A percentile compares a stretch with the other conserved stretches of the same genome.
Evolutionary conservation across 1,139 yeast genomes (phyloP).

Genomic region (Casaregolazyma suthepensis): DNA sequence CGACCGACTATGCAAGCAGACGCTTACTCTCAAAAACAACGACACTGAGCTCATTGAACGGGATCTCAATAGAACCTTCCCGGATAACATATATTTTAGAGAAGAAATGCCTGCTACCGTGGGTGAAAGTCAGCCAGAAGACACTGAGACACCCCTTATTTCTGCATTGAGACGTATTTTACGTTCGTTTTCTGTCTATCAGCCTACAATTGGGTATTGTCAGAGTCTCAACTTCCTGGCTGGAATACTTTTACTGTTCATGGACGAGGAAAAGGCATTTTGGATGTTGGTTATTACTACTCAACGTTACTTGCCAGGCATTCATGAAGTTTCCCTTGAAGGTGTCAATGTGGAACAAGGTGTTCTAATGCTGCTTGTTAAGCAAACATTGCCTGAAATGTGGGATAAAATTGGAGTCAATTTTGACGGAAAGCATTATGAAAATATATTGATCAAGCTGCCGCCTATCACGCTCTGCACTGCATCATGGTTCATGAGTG

Average conservation of each 20-base stretch:
- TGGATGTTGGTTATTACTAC: constrained; percentile 95
- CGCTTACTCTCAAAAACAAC: constrained; percentile 46
- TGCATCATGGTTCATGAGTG: constrained; percentile 97
- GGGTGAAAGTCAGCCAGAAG: constrained; percentile 7
- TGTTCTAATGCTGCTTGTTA: constrained; percentile 77
- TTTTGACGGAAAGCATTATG: constrained; percentile 39
- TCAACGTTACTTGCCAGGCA: constrained; percentile 80
- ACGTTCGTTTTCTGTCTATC: constrained; percentile 76
- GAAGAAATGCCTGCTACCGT: constrained; percentile 23
- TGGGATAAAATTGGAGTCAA: constrained; percentile 53
- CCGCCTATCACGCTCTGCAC: constrained; percentile 94
- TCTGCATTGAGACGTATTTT: constrained; percentile 72
- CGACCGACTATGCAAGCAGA: constrained; percentile 55
- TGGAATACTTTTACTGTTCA: constrained; percentile 71
- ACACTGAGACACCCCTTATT: constrained; percentile 55
- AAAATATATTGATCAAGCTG: constrained; percentile 62
- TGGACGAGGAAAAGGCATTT: constrained; percentile 84
- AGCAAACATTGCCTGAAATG: constrained; percentile 75
- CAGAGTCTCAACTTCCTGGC: constrained; percentile 90
- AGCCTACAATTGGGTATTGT: constrained; percentile 91
- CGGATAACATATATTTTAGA: constrained; percentile 79
- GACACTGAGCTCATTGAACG: constrained; percentile 92
- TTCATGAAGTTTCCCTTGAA: constrained; percentile 82
- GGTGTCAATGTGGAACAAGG: constrained; percentile 97
- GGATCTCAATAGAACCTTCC: constrained; percentile 88